Base-by-base conservation (phyloP, 192 early-diverging fungal species). In the Podila epicladia region DNA sequence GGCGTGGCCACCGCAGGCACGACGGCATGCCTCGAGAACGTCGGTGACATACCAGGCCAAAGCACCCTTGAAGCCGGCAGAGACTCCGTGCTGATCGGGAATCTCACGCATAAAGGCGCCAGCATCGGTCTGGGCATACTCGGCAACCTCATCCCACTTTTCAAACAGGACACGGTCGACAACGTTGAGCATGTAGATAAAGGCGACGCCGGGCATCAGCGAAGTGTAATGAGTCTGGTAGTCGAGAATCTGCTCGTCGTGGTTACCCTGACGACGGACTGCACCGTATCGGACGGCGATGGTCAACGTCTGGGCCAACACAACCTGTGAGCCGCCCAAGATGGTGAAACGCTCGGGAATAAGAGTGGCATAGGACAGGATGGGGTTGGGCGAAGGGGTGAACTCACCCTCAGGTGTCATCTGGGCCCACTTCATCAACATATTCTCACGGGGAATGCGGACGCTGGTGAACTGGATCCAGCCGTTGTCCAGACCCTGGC, bases 221-320 rank as follows among this genome's bases (percentile, higher is more conserved):
- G 82, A 87, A 22, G 87, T 87, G 69, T 89, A 87, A 50, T 90
- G 87, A n/a, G 86, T 85, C 62, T 89, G 90, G 69, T 90, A 92
- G 61, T 92, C 90, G 72, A 92, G 85, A 65, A 92, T 91, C 60
- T 91, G 89, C 60, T 87, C 86, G 37, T 92, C 85, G 26, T 89
- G 84, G 29, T 79, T 65, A 31, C 91, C 90, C 67, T 92, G 91
- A 17, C 89, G 76, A 71, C 91, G 86, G 24, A 87, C 84, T 22
- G 87, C 89, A 59, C 88, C 91, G 66, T 91, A 89, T 12, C 88
- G 84, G 38, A 86, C 80, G 32, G 89, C 88, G 73, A 92, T 90
- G 11, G 88, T 83, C 51, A 92, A 69, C 5, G 89, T 84, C 69
- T 90, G 87, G 22, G 82, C 82, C 37, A 84, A 62, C 24, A 86